Conservation (phyloP, 495 filamentous ascomycete genomes). For the Talaromyces stipitatus region DNA sequence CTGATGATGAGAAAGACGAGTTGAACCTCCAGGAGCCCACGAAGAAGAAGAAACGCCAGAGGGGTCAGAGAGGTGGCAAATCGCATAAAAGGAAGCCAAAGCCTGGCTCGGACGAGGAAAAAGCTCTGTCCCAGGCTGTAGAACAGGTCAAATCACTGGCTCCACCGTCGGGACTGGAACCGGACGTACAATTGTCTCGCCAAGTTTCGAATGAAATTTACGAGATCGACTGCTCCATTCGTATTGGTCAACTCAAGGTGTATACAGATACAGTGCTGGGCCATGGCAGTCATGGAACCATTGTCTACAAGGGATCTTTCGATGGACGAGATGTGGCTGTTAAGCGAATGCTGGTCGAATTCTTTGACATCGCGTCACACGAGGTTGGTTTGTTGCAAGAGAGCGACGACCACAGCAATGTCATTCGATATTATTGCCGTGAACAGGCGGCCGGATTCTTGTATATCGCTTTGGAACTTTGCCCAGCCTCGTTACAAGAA, state of each 20-base stretch:
- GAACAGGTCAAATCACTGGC: constrained; percentile 32
- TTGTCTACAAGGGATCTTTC: constrained; percentile 78
- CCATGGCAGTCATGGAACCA: constrained; percentile 76
- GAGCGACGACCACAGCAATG: constrained; percentile 92
- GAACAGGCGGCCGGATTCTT: constrained; percentile 84
- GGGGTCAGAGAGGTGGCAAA: constrained; percentile 75
- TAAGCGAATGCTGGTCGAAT: constrained; percentile 91
- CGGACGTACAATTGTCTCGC: constrained; percentile 42
- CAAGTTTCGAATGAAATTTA: constrained; percentile 32
- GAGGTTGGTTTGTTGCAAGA: constrained; percentile 85
- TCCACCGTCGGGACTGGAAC: constrained; percentile 43
- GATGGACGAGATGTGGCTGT: constrained; percentile 91
- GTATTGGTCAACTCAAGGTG: constrained; percentile 66
- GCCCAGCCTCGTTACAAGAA: constrained; percentile 86
- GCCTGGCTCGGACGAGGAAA: constrained; percentile 32
- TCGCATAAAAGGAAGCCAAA: constrained; percentile 60
- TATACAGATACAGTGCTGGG: constrained; percentile 67
- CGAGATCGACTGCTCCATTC: constrained; percentile 46
- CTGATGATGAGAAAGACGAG: constrained; percentile 32
- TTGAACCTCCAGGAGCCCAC: constrained; percentile 30
- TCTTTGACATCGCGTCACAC: constrained; percentile 90
- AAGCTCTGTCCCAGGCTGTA: constrained; percentile 25
- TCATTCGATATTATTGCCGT: constrained; percentile 92
- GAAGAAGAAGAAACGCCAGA: constrained; percentile 73
- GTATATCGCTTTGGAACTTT: constrained; percentile 95